These are phyloP conservation scores for Paraurostyla sp. DNA, from an alignment of 73 alveolate genomes.

Conservation along the genomic window DNA sequence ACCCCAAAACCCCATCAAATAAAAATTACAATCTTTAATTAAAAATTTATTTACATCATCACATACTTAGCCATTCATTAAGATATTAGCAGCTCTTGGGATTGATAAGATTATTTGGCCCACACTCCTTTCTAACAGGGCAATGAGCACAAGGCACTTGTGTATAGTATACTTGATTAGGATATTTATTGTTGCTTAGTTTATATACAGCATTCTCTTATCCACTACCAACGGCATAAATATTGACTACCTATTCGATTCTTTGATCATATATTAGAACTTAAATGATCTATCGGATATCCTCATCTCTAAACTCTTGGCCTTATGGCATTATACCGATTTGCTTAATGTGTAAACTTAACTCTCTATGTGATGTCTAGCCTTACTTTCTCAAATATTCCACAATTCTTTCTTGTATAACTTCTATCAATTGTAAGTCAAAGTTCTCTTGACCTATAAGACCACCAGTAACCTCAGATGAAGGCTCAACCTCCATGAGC, in stretches of 20 bases:
- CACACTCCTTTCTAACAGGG: slow-evolving; percentile 76
- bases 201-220: slow-evolving; percentile 65
- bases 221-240: slow-evolving; percentile 35
- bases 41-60: neutral
- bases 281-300: slow-evolving; percentile 73
- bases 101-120: slow-evolving; percentile 67
- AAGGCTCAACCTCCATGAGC: slow-evolving; percentile 78
- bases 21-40: neutral
- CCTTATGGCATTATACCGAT: slow-evolving; percentile 58
- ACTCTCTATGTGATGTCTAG: slow-evolving; percentile 69
- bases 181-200: slow-evolving; percentile 62
- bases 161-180: slow-evolving; percentile 60
- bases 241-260: slow-evolving; percentile 71
- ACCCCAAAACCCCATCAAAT: neutral
- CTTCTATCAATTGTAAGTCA: slow-evolving; percentile 70
- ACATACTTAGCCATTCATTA: slow-evolving; percentile 11
- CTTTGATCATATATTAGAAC: slow-evolving; percentile 76
- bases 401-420: slow-evolving; percentile 70
- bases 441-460: slow-evolving; percentile 73
- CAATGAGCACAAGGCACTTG: slow-evolving; percentile 77
- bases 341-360: slow-evolving; percentile 66
- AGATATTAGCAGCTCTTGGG: slow-evolving; percentile 77
- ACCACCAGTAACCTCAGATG: slow-evolving; percentile 81
- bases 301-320: slow-evolving; percentile 77
- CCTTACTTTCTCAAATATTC: slow-evolving; percentile 69